These are phyloP conservation scores for Misopates orontium DNA, from an alignment of 257 asterid species.

Conservation along the genomic window DNA sequence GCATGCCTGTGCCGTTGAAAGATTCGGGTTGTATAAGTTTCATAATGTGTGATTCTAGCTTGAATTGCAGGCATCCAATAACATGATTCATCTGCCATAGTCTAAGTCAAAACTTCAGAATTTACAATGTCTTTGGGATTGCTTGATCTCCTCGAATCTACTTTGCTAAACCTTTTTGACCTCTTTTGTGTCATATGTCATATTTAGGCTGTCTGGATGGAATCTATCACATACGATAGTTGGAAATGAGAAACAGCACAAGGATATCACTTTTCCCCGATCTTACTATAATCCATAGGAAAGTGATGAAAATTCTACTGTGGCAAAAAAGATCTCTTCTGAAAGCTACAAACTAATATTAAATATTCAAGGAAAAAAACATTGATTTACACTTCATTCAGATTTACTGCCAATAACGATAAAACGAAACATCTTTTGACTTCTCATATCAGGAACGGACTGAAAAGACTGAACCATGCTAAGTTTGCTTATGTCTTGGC, in stretches of 20 bases:
- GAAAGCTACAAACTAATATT: neutral
- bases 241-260: too few species aligned
- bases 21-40: conserved; percentile 8
- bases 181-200: neutral
- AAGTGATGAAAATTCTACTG: neutral
- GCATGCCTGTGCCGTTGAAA: neutral
- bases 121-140: conserved; percentile 2
- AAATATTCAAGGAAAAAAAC: neutral
- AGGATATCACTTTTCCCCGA: too few species aligned
- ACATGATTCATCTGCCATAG: too few species aligned
- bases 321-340: neutral
- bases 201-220: too few species aligned
- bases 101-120: conserved; percentile 1
- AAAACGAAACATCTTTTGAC: conserved; percentile 1
- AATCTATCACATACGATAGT: too few species aligned
- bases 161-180: neutral
- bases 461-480: conserved; percentile 9
- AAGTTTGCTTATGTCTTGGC: conserved; percentile 2
- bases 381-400: neutral
- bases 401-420: neutral
- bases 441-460: conserved; percentile 7
- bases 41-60: neutral
- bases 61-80: too few species aligned
- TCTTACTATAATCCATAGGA: too few species aligned
- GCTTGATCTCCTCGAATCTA: neutral